Conservation (phyloP, 768 basidiomycete genomes). For the Mycena leptocephala region DNA sequence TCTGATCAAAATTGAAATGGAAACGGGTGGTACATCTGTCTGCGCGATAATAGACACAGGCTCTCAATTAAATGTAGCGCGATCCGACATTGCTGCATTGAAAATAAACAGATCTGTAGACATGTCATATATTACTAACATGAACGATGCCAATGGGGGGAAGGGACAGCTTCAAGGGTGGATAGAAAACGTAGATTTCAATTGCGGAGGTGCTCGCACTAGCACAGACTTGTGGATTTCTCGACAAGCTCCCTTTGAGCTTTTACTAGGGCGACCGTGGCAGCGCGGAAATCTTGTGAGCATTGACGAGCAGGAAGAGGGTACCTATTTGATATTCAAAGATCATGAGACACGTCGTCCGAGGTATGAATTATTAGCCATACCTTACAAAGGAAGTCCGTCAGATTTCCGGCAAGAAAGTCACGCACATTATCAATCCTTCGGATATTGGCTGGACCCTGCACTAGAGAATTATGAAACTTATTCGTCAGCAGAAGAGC, state of each 20-base stretch:
- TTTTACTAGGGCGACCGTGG: constrained; percentile 45
- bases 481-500: no score
- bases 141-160: constrained; percentile 47
- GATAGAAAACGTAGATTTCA: constrained; percentile 35
- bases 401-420: neutral
- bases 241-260: constrained; percentile 31
- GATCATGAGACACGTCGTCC: constrained; percentile 3
- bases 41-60: constrained; percentile 12
- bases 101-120: constrained; percentile 32
- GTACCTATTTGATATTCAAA: constrained; percentile 45
- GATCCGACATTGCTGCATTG: constrained; percentile 12
- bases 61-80: neutral
- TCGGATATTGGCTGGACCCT: neutral
- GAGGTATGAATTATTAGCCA: constrained; percentile 31
- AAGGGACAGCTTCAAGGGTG: constrained; percentile 37
- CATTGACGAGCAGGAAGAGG: constrained; percentile 42
- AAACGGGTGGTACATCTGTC: neutral
- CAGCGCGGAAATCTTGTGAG: constrained; percentile 40
- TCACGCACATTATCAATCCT: neutral
- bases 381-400: constrained; percentile 14
- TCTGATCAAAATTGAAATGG: constrained; percentile 8
- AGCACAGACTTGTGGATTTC: constrained; percentile 41
- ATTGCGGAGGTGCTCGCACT: constrained; percentile 39
- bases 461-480: no score
- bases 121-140: neutral